Percentiles rank a stretch among this genome's conserved stretches.
These are phyloP conservation scores for Aureobasidium mangrovei DNA, from an alignment of 2,329 filamentous ascomycete genomes.

Conservation along the genomic window DNA sequence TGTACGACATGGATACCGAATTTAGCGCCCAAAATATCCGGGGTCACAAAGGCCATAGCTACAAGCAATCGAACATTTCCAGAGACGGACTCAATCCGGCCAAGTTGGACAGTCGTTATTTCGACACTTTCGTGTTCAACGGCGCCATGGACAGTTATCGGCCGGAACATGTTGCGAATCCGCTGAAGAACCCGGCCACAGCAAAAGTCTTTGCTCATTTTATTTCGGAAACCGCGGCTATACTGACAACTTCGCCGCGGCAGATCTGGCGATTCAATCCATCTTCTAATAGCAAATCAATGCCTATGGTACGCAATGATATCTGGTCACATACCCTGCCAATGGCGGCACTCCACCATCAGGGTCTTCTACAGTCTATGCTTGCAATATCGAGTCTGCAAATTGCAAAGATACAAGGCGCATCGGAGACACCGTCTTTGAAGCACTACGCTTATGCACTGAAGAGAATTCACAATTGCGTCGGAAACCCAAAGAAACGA, in stretches of 20 bases:
- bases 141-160: constrained; percentile 39
- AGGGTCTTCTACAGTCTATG: constrained; percentile 84
- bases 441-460: constrained; percentile 88
- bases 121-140: constrained; percentile 39
- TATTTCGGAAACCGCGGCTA: constrained; percentile 77
- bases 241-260: constrained; percentile 79
- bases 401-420: constrained; percentile 70
- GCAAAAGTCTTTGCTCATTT: constrained; percentile 86
- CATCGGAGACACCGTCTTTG: constrained; percentile 68
- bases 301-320: constrained; percentile 32
- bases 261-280: constrained; percentile 37
- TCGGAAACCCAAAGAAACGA: constrained; percentile 59
- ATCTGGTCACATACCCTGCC: constrained; percentile 70
- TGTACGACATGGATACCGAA: constrained; percentile 29
- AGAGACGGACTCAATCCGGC: constrained; percentile 7
- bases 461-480: constrained; percentile 65
- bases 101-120: constrained; percentile 28
- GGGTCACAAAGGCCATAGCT: neutral
- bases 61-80: neutral
- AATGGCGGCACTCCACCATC: constrained; percentile 71
- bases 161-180: constrained; percentile 44
- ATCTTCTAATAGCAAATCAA: neutral
- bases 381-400: constrained; percentile 80
- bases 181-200: constrained; percentile 70
- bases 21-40: neutral